phyloP scores from a whole-genome alignment of 2,329 filamentous ascomycete species.

The Pyricularia grisea region DNA sequence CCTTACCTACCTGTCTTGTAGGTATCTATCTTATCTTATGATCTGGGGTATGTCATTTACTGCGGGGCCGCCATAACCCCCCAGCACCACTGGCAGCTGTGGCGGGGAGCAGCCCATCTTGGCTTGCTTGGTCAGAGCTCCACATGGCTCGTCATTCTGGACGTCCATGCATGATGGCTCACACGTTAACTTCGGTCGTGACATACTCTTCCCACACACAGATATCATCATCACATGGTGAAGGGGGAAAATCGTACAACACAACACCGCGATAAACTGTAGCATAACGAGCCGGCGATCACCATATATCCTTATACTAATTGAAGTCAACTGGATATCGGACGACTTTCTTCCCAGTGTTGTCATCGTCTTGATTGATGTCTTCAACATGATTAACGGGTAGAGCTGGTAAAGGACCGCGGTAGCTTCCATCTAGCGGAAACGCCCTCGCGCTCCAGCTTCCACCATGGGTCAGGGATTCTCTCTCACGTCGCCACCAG shows the following conservation, averaged over 20 bases:
- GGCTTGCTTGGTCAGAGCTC: neutral
- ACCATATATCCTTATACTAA: neutral
- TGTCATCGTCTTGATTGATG: neutral
- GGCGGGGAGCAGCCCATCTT: neutral
- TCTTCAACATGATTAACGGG: neutral
- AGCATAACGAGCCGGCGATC: neutral
- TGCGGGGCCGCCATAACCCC: neutral
- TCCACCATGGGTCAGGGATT: slow-evolving; percentile 86
- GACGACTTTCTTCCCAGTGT: neutral
- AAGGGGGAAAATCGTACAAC: neutral
- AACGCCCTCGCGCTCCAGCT: neutral
- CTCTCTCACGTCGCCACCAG: slow-evolving; percentile 83
- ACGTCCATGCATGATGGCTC: neutral
- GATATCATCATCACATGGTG: neutral
- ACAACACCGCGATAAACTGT: neutral
- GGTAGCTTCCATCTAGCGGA: neutral
- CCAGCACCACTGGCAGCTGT: neutral
- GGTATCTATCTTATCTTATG: neutral
- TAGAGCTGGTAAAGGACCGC: neutral
- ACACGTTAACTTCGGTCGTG: neutral
- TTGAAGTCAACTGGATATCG: neutral
- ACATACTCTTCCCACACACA: neutral
- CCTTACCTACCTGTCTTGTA: too few relatives aligned
- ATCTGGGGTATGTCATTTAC: neutral
- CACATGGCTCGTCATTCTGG: neutral